Percentiles rank a stretch among this genome's conserved stretches.
phyloP scores from a whole-genome alignment of 2,329 filamentous ascomycete genomes.

The Sarocladium oryzae region DNA sequence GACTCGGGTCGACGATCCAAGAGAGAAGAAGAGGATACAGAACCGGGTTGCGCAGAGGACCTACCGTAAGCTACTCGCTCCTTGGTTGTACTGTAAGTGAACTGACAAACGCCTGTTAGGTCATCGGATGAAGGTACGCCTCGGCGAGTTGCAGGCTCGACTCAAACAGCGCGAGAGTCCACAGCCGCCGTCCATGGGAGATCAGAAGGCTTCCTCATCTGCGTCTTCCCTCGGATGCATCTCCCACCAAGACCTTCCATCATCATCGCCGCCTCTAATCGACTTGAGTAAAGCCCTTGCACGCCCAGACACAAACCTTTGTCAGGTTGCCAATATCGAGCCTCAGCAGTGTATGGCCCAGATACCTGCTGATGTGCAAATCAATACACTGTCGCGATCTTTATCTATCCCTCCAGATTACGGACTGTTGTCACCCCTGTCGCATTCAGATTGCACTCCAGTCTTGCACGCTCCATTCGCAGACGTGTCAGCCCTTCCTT shows the following conservation, averaged over 20 bases:
- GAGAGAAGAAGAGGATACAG: constrained; percentile 26
- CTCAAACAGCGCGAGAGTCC: constrained; percentile 22
- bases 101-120: constrained; percentile 14
- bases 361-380: neutral
- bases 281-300: neutral
- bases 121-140: constrained; percentile 25
- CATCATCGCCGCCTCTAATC: neutral
- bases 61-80: constrained; percentile 20
- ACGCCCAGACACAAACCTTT: neutral
- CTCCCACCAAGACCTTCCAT: neutral
- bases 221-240: constrained; percentile 26
- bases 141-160: constrained; percentile 23
- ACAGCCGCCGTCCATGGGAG: neutral
- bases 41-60: constrained; percentile 25
- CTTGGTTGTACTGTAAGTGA: neutral
- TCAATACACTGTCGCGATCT: neutral
- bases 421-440: constrained; percentile 1
- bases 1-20: constrained; percentile 22
- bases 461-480: neutral
- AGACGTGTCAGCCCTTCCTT: neutral
- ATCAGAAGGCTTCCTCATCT: neutral
- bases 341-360: neutral
- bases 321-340: neutral
- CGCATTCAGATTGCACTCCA: neutral
- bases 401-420: neutral